These are phyloP conservation scores for Lactifluus subvellereus DNA, from an alignment of 768 basidiomycete genomes.

Conservation along the genomic window DNA sequence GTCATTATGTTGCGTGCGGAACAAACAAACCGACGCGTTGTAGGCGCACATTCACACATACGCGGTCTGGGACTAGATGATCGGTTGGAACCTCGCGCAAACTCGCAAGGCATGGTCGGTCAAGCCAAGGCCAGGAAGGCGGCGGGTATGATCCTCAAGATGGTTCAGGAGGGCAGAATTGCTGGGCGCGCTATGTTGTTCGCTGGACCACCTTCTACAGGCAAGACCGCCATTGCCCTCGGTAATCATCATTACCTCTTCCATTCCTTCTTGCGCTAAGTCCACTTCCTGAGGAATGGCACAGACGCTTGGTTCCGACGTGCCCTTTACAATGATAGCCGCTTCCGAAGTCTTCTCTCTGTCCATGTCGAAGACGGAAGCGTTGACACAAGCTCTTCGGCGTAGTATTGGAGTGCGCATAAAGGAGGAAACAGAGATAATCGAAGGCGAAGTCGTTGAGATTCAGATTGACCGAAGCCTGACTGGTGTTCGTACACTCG, in stretches of 20 bases:
- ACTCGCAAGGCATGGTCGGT: constrained; percentile 95
- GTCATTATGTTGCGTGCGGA: constrained; percentile 9
- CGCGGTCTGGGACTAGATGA: constrained; percentile 93
- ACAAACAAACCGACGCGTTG: constrained; percentile 10
- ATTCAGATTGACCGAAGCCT: constrained; percentile 97
- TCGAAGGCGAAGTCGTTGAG: constrained; percentile 97
- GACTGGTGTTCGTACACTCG: constrained; percentile 66
- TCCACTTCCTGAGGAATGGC: constrained; percentile 71
- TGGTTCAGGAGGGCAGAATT: constrained; percentile 95
- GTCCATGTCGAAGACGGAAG: constrained; percentile 98
- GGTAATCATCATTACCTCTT: constrained; percentile 47
- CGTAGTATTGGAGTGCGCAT: constrained; percentile 96
- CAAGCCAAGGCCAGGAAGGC: constrained; percentile 95
- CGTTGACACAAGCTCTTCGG: constrained; percentile 92
- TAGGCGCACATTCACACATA: constrained; percentile 92
- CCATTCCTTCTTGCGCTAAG: neutral
- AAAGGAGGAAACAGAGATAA: constrained; percentile 95
- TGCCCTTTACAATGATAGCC: constrained; percentile 97
- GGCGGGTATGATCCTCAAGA: constrained; percentile 94
- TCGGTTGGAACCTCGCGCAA: constrained; percentile 80
- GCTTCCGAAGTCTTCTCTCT: constrained; percentile 97
- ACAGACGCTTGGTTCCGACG: constrained; percentile 87
- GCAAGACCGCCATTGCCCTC: constrained; percentile 97
- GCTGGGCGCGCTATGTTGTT: constrained; percentile 96
- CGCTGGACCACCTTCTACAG: constrained; percentile 94